phyloP scores from a whole-genome alignment of 2,329 filamentous ascomycete genomes.

The Botryotinia calthae region DNA sequence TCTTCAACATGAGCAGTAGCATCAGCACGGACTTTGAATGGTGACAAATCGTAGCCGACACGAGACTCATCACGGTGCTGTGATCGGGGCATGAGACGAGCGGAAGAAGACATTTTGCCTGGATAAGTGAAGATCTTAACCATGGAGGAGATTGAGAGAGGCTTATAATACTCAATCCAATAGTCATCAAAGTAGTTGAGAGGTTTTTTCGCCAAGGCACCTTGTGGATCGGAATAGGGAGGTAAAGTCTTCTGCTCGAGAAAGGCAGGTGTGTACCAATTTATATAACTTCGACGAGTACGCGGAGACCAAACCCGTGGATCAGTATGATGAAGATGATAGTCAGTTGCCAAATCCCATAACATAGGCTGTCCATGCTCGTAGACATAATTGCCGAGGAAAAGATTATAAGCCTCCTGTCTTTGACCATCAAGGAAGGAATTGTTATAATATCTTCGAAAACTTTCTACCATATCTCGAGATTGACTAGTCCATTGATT shows the following conservation, averaged over 20 bases:
- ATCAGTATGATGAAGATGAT: slow-evolving; percentile 89
- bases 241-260: slow-evolving; percentile 56
- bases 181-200: slow-evolving; percentile 77
- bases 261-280: slow-evolving; percentile 79
- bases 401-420: slow-evolving; percentile 96
- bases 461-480: slow-evolving; percentile 97
- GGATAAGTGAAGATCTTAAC: slow-evolving; percentile 83
- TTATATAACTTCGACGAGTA: slow-evolving; percentile 69
- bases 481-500: slow-evolving; percentile 99
- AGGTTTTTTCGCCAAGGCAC: slow-evolving; percentile 29
- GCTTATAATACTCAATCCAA: slow-evolving; percentile 96
- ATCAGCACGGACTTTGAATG: slow-evolving; percentile 76
- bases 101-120: slow-evolving; percentile 78
- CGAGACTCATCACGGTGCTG: slow-evolving; percentile 64
- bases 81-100: slow-evolving; percentile 76
- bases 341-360: slow-evolving; percentile 93
- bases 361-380: slow-evolving; percentile 86
- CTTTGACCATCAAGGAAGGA: slow-evolving; percentile 96
- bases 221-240: slow-evolving; percentile 27
- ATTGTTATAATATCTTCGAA: slow-evolving; percentile 99
- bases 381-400: slow-evolving; percentile 94
- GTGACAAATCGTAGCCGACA: slow-evolving; percentile 70
- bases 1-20: slow-evolving; percentile 57
- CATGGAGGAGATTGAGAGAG: slow-evolving; percentile 81
- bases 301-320: slow-evolving; percentile 70